Conservation (phyloP, 306 rosid species). For the Neltuma alba region DNA sequence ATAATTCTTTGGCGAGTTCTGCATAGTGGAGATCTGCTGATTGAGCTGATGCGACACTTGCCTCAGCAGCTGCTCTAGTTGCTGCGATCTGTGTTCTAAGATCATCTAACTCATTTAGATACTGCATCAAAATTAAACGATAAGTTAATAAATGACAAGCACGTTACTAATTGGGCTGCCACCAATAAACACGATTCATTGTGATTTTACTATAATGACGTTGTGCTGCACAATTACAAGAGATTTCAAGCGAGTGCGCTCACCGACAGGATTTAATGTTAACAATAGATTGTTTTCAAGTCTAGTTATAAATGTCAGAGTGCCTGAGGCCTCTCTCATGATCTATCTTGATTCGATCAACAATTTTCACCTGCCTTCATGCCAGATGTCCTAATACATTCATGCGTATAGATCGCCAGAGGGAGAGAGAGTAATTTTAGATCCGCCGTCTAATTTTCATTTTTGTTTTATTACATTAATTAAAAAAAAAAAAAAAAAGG, state of each 20-base stretch:
- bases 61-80: constrained; percentile 77
- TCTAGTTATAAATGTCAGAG: background rate
- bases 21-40: constrained; percentile 72
- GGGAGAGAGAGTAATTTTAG: background rate
- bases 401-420: background rate
- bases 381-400: background rate
- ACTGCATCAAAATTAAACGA: constrained; percentile 53
- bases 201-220: background rate
- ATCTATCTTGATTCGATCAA: background rate
- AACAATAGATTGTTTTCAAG: background rate
- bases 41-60: constrained; percentile 86
- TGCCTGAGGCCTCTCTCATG: background rate
- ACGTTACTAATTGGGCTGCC: background rate
- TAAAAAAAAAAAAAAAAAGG: background rate
- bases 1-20: constrained; percentile 71
- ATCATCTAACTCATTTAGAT: constrained; percentile 73
- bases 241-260: constrained; percentile 9
- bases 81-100: constrained; percentile 66
- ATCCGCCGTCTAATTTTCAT: constrained; percentile 10
- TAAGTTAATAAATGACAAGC: constrained; percentile 19
- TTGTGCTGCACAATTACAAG: background rate
- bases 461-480: constrained; percentile 1
- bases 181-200: background rate
- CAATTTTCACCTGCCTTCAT: constrained; percentile 18
- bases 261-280: constrained; percentile 12